Percentiles rank a stretch among this genome's conserved stretches.
These are phyloP conservation scores for Suhomyces taliae DNA, from an alignment of 1,139 yeast species.

Conservation along the genomic window DNA sequence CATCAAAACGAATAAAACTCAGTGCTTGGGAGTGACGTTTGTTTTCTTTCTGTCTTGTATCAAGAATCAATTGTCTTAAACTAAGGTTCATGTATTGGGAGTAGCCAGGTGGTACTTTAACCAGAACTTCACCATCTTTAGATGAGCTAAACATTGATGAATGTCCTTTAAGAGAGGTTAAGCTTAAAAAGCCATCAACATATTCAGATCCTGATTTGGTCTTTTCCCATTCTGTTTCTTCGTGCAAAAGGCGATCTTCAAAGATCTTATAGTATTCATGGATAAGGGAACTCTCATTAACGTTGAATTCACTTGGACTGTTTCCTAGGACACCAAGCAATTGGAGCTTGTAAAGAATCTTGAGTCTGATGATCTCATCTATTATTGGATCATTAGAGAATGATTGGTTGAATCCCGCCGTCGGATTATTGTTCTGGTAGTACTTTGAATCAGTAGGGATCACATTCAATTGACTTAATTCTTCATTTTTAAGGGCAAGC, in stretches of 20 bases:
- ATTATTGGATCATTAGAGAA: slow-evolving; percentile 35
- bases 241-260: slow-evolving; percentile 26
- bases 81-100: slow-evolving; percentile 23
- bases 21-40: slow-evolving; percentile 25
- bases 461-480: slow-evolving; percentile 30
- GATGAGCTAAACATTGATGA: slow-evolving; percentile 16
- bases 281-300: slow-evolving; percentile 28
- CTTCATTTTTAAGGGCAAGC: slow-evolving; percentile 23
- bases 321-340: slow-evolving; percentile 41
- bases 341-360: slow-evolving; percentile 37
- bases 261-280: slow-evolving; percentile 36
- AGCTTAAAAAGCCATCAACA: not conserved
- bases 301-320: slow-evolving; percentile 28
- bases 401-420: slow-evolving; percentile 12
- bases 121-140: slow-evolving; percentile 26
- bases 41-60: slow-evolving; percentile 23
- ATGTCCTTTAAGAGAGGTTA: slow-evolving; percentile 1
- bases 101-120: slow-evolving; percentile 22
- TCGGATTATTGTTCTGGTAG: slow-evolving; percentile 19
- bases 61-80: slow-evolving; percentile 27
- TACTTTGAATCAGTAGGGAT: slow-evolving; percentile 27
- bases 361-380: slow-evolving; percentile 35
- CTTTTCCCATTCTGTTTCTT: slow-evolving; percentile 6
- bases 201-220: not conserved
- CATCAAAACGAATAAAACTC: slow-evolving; percentile 29